Base-by-base conservation (phyloP, 2,329 filamentous ascomycete genomes). In the Aspergillus caelatus region DNA sequence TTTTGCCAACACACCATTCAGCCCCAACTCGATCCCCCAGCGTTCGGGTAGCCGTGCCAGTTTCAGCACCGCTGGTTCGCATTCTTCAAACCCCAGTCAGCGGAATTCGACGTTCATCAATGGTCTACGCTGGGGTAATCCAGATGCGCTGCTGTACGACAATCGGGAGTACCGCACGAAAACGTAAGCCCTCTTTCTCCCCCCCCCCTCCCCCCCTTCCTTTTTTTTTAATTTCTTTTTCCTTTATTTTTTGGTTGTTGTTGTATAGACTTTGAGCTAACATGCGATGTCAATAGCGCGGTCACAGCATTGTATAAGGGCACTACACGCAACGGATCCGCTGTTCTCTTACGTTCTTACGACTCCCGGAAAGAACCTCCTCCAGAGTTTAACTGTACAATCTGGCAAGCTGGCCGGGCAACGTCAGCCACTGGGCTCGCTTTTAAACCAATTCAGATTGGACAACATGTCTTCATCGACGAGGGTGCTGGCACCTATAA, bases 341-440 rank as follows among this genome's bases (percentile, higher is more conserved):
- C 94, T 2, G 89, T 89, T 10, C 79, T 98, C 63, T 82, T 99
- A 61, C 90, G 95, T 68, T 98, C 94, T 2, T 99, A 99, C 79
- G 94, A 98, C 76, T 98, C 95, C 19, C 87, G 94, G 71, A 93
- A 91, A 77, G 95, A 98, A 77, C 91, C 94, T 0, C 87, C 93
- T 0, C 91, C 94, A 2, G 94, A 97, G 77, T 94, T 93, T 65
- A 91, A 97, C 74, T 97, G 94, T 79, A 96, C 90, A 53, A 95
- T 99, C 62, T 99, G 95, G 95, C 90, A 99, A 80, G 95, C 95
- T 5, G 95, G 95, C 12, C 88, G 95, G 64, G 95, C 95, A n/a
- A 99, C 95, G 1, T 92, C 87, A 59, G 92, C 95, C 0, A 95
- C 94, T 1, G 93, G 92, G 0, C 83, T 97, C 50, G 95, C 95